Conservation (phyloP, 768 basidiomycete genomes). For the Xerocomus brunneocitrinus region DNA sequence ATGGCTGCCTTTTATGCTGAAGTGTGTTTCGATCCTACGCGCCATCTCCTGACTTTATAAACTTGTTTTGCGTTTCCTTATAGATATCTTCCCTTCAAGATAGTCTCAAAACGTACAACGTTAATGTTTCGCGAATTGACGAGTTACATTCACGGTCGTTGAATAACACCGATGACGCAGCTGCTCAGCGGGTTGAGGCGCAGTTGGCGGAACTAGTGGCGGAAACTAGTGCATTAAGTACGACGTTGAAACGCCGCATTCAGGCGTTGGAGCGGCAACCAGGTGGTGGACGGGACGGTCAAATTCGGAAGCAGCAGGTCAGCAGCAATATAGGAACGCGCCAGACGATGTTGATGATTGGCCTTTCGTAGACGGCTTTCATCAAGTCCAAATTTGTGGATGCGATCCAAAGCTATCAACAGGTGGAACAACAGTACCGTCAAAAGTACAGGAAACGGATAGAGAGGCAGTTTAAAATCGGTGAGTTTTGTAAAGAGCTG, state of each 20-base stretch:
- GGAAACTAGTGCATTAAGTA: conserved; percentile 68
- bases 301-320: conserved; percentile 77
- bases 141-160: conserved; percentile 73
- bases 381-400: conserved; percentile 79
- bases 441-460: conserved; percentile 75
- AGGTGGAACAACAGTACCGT: conserved; percentile 76
- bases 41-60: not conserved
- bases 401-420: conserved; percentile 80
- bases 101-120: conserved; percentile 57
- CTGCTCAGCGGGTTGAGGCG: conserved; percentile 53
- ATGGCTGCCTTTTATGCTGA: conserved; percentile 75
- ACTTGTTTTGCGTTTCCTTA: not conserved
- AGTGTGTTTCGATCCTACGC: conserved; percentile 36
- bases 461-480: conserved; percentile 85
- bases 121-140: conserved; percentile 62
- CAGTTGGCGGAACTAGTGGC: conserved; percentile 66
- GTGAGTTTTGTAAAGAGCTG: conserved; percentile 33
- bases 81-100: conserved; percentile 80
- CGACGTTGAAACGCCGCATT: conserved; percentile 65
- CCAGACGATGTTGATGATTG: conserved; percentile 15
- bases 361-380: not conserved
- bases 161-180: conserved; percentile 69
- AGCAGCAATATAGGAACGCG: not conserved
- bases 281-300: conserved; percentile 58
- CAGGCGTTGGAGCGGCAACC: conserved; percentile 67